Conservation (phyloP, 1,284 basidiomycete genomes). For the Singerocomus rubriflavus region DNA sequence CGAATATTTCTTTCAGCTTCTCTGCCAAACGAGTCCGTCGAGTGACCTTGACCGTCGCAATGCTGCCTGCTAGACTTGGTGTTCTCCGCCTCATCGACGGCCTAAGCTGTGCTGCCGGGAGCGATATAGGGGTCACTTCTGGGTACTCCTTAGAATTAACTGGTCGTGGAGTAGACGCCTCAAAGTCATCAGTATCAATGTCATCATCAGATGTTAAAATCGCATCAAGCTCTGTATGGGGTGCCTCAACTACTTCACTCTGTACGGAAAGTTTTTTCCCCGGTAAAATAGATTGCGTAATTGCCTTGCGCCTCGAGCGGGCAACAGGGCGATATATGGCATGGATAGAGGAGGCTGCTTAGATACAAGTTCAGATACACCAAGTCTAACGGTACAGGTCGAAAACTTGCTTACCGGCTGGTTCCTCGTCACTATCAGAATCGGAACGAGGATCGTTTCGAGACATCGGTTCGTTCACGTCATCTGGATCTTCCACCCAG, state of each 20-base stretch:
- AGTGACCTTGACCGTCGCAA: constrained; percentile 68
- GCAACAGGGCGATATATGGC: constrained; percentile 81
- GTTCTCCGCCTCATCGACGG: constrained; percentile 25
- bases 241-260: constrained; percentile 6
- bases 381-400: constrained; percentile 15
- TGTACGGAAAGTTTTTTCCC: constrained; percentile 25
- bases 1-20: constrained; percentile 85
- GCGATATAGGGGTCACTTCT: not conserved
- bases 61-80: constrained; percentile 52
- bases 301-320: constrained; percentile 50
- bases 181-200: constrained; percentile 55
- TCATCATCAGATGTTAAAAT: constrained; percentile 44
- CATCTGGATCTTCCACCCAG: constrained; percentile 65
- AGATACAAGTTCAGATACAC: not conserved
- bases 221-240: constrained; percentile 33
- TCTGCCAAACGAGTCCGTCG: constrained; percentile 73
- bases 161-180: constrained; percentile 45
- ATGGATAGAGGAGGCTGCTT: constrained; percentile 73
- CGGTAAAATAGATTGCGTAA: constrained; percentile 28
- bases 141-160: constrained; percentile 30
- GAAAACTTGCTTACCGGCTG: constrained; percentile 28
- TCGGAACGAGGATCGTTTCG: constrained; percentile 40
- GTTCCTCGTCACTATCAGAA: constrained; percentile 61
- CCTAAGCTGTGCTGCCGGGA: constrained; percentile 19
- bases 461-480: constrained; percentile 57